Percentiles rank a stretch among this genome's conserved stretches.
Conservation (phyloP, 208 protist genomes). For the Trypanosoma platydactyli region DNA sequence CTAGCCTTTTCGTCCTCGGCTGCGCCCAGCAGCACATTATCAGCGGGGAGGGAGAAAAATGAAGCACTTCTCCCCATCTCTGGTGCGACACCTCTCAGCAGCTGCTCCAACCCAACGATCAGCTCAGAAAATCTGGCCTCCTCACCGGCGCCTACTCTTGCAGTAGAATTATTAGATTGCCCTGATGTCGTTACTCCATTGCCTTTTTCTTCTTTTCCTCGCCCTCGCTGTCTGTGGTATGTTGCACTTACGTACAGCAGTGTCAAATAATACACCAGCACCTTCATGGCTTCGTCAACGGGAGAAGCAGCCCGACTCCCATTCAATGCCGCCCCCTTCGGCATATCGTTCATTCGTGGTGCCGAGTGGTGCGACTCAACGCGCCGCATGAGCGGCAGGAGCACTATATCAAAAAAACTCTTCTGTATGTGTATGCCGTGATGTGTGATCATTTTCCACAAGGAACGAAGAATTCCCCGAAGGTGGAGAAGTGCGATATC, state of each 20-base stretch:
- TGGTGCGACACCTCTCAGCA: conserved; percentile 5
- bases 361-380: neutral
- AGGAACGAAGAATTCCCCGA: conserved; percentile 29
- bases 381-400: conserved; percentile 28
- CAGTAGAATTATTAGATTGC: neutral
- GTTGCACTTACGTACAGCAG: conserved; percentile 17
- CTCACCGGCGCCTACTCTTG: neutral
- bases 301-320: neutral
- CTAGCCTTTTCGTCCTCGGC: neutral
- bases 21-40: neutral
- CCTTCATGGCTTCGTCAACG: neutral
- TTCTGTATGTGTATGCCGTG: conserved; percentile 13
- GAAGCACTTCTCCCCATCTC: neutral
- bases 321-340: neutral
- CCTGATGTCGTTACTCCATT: neutral
- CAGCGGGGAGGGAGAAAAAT: neutral
- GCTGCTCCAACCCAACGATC: conserved; percentile 14
- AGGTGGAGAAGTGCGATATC: conserved; percentile 10
- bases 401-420: conserved; percentile 23
- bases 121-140: conserved; percentile 12
- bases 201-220: neutral
- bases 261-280: conserved; percentile 21
- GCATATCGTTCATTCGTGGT: neutral
- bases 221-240: too few relatives aligned
- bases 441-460: conserved; percentile 32